A percentile compares a stretch with the other conserved stretches of the same genome.
These are phyloP conservation scores for Erysimum cheiranthoides DNA, from an alignment of 345 rosid species.

Conservation along the genomic window DNA sequence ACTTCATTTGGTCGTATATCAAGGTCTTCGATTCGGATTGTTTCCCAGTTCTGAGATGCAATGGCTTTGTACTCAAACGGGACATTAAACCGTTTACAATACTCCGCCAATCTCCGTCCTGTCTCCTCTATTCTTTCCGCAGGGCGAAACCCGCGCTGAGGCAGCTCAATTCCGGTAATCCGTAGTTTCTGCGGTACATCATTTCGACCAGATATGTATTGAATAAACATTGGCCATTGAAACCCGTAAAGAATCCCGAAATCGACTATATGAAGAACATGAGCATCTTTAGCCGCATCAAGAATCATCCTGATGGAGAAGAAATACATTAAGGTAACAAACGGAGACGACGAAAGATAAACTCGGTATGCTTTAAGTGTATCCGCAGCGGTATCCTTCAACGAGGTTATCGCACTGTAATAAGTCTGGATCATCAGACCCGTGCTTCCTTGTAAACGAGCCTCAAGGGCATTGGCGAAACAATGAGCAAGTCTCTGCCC, in stretches of 20 bases:
- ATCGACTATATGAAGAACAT: constrained; percentile 73
- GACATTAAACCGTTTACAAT: constrained; percentile 74
- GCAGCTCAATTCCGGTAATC: constrained; percentile 87
- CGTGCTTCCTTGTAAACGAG: constrained; percentile 62
- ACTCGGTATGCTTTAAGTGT: constrained; percentile 66
- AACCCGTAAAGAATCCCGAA: constrained; percentile 85
- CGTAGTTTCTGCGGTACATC: constrained; percentile 71
- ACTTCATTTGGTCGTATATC: constrained; percentile 58
- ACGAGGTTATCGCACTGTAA: constrained; percentile 41
- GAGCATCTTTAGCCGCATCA: constrained; percentile 53
- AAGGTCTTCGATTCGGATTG: constrained; percentile 60
- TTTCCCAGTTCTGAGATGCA: constrained; percentile 70
- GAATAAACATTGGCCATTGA: constrained; percentile 86
- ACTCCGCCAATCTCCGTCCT: constrained; percentile 65
- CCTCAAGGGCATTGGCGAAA: constrained; percentile 85
- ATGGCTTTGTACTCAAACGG: constrained; percentile 75
- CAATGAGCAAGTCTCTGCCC: constrained; percentile 79
- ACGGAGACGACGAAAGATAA: constrained; percentile 62
- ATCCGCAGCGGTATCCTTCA: constrained; percentile 61
- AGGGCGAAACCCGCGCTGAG: constrained; percentile 73
- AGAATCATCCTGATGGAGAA: constrained; percentile 58
- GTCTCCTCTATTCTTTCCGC: constrained; percentile 71
- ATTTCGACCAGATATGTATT: constrained; percentile 49
- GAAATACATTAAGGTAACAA: constrained; percentile 57
- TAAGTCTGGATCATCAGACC: constrained; percentile 46